Conservation (phyloP, 768 basidiomycete species). For the Xerocomellus chrysenteron region DNA sequence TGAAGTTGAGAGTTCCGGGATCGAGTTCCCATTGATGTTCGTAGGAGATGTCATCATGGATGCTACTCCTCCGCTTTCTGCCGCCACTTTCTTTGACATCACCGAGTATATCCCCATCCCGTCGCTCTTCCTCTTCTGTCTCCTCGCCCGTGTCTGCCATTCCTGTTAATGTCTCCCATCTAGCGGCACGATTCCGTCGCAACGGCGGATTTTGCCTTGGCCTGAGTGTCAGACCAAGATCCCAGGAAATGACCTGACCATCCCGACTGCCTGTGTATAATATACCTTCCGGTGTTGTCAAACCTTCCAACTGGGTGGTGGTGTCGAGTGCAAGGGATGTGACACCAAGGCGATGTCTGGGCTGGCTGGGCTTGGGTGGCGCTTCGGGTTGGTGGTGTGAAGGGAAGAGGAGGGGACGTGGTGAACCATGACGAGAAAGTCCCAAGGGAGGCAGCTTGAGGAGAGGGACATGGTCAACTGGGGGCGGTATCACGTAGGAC, state of each 20-base stretch:
- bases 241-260: constrained; percentile 86
- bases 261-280: constrained; percentile 89
- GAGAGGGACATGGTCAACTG: constrained; percentile 57
- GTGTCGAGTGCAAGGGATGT: constrained; percentile 85
- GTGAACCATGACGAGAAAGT: constrained; percentile 60
- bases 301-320: constrained; percentile 72
- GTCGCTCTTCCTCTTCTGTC: constrained; percentile 60
- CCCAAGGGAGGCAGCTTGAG: constrained; percentile 72
- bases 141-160: constrained; percentile 79
- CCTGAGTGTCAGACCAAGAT: constrained; percentile 65
- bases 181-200: constrained; percentile 32
- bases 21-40: constrained; percentile 86
- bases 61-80: constrained; percentile 32
- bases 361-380: constrained; percentile 40
- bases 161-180: constrained; percentile 84
- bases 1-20: constrained; percentile 45
- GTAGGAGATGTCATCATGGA: constrained; percentile 44
- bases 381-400: constrained; percentile 27
- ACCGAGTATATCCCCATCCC: constrained; percentile 75
- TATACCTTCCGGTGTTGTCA: constrained; percentile 74
- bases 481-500: constrained; percentile 85
- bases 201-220: constrained; percentile 35
- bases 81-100: constrained; percentile 54
- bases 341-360: constrained; percentile 85
- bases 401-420: constrained; percentile 64